These are phyloP conservation scores for Alternaria sp. DNA, from an alignment of 2,329 filamentous ascomycete species.

Conservation along the genomic window DNA sequence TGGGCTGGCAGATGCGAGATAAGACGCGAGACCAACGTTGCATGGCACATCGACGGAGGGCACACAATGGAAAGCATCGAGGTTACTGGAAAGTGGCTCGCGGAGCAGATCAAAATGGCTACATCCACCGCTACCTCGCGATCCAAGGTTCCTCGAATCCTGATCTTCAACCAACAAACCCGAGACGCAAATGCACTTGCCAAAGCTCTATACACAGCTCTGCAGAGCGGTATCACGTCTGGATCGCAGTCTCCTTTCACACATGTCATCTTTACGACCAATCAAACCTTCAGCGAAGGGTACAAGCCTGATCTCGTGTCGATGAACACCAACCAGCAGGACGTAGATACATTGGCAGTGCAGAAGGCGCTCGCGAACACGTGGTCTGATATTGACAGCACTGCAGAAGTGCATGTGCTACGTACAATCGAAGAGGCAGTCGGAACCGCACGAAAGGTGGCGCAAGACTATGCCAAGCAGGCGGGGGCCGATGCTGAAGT, in stretches of 20 bases:
- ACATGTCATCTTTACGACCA: constrained; percentile 82
- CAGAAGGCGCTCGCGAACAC: constrained; percentile 71
- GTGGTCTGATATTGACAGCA: constrained; percentile 60
- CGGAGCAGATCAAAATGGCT: constrained; percentile 51
- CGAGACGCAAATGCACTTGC: constrained; percentile 76
- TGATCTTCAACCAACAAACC: constrained; percentile 95
- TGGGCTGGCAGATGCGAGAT: constrained; percentile 83
- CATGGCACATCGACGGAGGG: constrained; percentile 87
- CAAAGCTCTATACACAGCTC: constrained; percentile 66
- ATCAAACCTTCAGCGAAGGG: constrained; percentile 72
- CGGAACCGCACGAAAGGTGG: constrained; percentile 59
- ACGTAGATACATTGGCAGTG: constrained; percentile 68
- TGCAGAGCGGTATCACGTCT: constrained; percentile 50
- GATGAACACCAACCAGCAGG: constrained; percentile 66
- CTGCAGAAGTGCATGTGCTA: constrained; percentile 63
- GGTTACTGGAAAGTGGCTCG: constrained; percentile 81
- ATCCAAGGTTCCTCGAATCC: constrained; percentile 57
- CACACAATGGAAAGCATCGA: constrained; percentile 87
- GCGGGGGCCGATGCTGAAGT: constrained; percentile 54
- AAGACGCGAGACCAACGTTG: constrained; percentile 62
- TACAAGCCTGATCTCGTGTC: constrained; percentile 71
- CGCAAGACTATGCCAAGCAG: constrained; percentile 37
- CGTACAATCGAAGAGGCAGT: constrained; percentile 77
- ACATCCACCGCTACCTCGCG: constrained; percentile 40
- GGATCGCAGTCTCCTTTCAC: constrained; percentile 64